Conservation (phyloP, 768 basidiomycete species). For the Panaeolus papilionaceus region DNA sequence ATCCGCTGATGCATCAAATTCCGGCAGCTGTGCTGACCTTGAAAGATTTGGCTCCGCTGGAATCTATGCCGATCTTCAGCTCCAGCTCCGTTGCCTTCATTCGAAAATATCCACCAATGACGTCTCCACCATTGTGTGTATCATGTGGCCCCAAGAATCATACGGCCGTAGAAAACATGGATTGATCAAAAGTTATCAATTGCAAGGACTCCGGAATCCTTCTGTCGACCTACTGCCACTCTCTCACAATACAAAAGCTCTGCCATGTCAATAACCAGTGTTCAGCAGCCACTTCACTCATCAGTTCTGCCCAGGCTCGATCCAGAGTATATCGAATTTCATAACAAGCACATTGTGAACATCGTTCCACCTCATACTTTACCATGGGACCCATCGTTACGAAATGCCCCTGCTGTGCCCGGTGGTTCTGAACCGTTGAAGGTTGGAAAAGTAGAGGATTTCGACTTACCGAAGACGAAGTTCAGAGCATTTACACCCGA, state of each 20-base stretch:
- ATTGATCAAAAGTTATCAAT: not conserved
- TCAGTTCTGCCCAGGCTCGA: slow-evolving; percentile 63
- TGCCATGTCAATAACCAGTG: not conserved
- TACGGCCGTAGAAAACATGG: not conserved
- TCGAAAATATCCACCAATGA: slow-evolving; percentile 14
- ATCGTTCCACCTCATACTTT: slow-evolving; percentile 58
- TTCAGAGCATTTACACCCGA: slow-evolving; percentile 72
- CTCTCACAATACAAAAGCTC: not conserved
- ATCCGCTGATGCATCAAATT: not conserved
- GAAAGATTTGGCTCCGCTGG: not conserved
- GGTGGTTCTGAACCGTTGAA: slow-evolving; percentile 61
- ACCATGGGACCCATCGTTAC: slow-evolving; percentile 66
- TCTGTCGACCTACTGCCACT: not conserved
- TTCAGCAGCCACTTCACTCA: slow-evolving; percentile 63
- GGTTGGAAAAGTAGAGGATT: slow-evolving; percentile 62
- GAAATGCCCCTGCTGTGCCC: slow-evolving; percentile 57
- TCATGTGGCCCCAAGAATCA: slow-evolving; percentile 1
- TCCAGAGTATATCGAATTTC: slow-evolving; percentile 70
- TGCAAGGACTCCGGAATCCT: not conserved
- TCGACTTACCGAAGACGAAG: slow-evolving; percentile 54
- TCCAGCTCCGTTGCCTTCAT: not conserved
- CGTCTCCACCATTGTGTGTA: not conserved
- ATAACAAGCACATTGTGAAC: slow-evolving; percentile 54
- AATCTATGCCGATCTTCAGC: not conserved
- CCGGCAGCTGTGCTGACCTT: not conserved